Percentiles rank a stretch among this genome's conserved stretches.
These are phyloP conservation scores for Cinnamomum micranthum DNA, from an alignment of 164 flowering plant species.

Conservation along the genomic window DNA sequence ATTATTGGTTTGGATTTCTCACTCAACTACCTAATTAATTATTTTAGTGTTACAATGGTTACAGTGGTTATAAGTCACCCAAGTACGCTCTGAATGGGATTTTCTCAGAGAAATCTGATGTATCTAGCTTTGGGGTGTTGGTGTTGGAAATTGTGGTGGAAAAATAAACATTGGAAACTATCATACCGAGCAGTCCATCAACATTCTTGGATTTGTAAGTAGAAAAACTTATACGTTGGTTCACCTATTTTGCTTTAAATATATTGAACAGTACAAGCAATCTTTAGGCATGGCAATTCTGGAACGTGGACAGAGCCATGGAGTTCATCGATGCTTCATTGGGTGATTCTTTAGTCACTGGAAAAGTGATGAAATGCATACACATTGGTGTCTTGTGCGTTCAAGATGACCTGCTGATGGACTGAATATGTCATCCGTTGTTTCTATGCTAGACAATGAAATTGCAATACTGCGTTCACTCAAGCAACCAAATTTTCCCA, in stretches of 20 bases:
- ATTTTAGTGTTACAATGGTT: no score
- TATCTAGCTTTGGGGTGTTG: conserved; percentile 8
- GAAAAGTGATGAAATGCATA: background rate
- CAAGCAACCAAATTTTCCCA: background rate
- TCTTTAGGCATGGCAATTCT: background rate
- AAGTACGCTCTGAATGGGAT: conserved; percentile 46
- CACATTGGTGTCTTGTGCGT: background rate
- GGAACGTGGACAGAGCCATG: background rate
- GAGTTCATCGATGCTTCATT: background rate
- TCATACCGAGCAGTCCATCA: background rate
- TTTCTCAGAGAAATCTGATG: conserved; percentile 22
- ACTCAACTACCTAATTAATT: no score
- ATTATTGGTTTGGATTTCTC: no score
- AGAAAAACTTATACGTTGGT: no score
- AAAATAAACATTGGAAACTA: background rate
- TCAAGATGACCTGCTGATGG: background rate
- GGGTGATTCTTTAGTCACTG: background rate
- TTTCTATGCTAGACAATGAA: background rate
- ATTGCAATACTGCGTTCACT: background rate
- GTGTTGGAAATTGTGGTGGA: background rate
- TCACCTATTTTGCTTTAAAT: background rate
- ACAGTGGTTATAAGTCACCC: conserved; percentile 22
- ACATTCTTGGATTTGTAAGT: background rate
- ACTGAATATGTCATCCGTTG: background rate
- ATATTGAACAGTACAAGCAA: background rate